Conservation (phyloP, 1,139 yeast species). For the Nakaseomyces delphensis region DNA sequence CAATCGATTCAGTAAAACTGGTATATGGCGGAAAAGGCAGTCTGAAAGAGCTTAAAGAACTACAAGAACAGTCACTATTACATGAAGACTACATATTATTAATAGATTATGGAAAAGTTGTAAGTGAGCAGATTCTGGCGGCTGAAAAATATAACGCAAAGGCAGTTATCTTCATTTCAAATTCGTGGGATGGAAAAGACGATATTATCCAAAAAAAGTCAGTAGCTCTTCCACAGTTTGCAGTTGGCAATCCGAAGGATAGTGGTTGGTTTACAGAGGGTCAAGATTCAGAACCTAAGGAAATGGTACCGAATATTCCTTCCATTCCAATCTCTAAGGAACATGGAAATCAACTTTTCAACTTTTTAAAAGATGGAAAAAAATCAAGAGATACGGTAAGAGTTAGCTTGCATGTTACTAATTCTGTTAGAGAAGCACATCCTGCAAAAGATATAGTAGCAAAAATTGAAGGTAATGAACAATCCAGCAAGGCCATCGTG, state of each 20-base stretch:
- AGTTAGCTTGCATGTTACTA: slow-evolving; percentile 38
- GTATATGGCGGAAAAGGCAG: slow-evolving; percentile 63
- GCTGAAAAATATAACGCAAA: slow-evolving; percentile 47
- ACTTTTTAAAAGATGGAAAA: slow-evolving; percentile 32
- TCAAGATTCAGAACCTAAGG: slow-evolving; percentile 41
- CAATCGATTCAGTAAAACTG: slow-evolving; percentile 41
- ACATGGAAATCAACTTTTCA: slow-evolving; percentile 50
- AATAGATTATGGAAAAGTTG: slow-evolving; percentile 49
- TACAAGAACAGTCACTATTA: slow-evolving; percentile 35
- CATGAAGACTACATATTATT: slow-evolving; percentile 45
- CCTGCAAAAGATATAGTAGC: slow-evolving; percentile 75
- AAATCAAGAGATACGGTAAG: slow-evolving; percentile 28
- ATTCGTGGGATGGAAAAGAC: slow-evolving; percentile 20
- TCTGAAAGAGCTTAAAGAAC: slow-evolving; percentile 43
- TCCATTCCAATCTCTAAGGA: slow-evolving; percentile 66
- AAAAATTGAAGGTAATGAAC: slow-evolving; percentile 73
- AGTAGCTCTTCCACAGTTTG: slow-evolving; percentile 55
- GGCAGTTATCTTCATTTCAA: slow-evolving; percentile 44
- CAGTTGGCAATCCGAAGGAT: slow-evolving; percentile 67
- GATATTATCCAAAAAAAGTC: slow-evolving; percentile 54
- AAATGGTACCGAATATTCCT: slow-evolving; percentile 61
- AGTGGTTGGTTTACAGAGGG: slow-evolving; percentile 47
- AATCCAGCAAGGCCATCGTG: slow-evolving; percentile 60
- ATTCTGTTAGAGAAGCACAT: slow-evolving; percentile 49
- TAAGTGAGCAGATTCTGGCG: slow-evolving; percentile 44